Evolutionary conservation across 495 filamentous ascomycete species (phyloP).

Genomic region (Amniculicola lignicola): DNA sequence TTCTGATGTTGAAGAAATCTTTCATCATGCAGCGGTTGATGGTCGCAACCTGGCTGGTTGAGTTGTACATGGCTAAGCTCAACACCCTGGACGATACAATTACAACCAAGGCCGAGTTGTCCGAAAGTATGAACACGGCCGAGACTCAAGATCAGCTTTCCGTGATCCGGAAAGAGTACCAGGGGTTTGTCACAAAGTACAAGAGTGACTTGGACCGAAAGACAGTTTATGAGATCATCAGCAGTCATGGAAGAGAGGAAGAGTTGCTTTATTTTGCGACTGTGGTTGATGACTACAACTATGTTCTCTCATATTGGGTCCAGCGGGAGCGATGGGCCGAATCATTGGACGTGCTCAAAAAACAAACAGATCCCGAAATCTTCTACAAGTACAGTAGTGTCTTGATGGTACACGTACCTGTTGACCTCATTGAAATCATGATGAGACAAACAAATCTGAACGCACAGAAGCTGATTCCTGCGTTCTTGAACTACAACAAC

Average conservation of each 20-base stretch:
- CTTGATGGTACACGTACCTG: constrained; percentile 83
- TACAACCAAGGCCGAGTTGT: constrained; percentile 80
- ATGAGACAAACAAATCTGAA: constrained; percentile 91
- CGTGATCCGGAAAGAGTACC: constrained; percentile 69
- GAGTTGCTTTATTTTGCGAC: constrained; percentile 90
- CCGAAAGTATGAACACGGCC: constrained; percentile 62
- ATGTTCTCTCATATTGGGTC: constrained; percentile 94
- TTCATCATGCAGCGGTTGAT: constrained; percentile 88
- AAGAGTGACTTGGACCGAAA: constrained; percentile 83
- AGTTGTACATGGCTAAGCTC: constrained; percentile 95
- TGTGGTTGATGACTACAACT: constrained; percentile 84
- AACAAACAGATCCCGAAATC: constrained; percentile 84
- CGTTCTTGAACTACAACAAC: constrained; percentile 87
- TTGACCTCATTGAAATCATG: constrained; percentile 84
- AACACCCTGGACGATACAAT: constrained; percentile 94
- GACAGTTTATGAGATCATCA: constrained; percentile 93
- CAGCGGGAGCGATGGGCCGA: constrained; percentile 94
- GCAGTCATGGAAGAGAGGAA: constrained; percentile 88
- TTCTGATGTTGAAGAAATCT: constrained; percentile 76
- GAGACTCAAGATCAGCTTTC: constrained; percentile 72
- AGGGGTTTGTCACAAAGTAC: constrained; percentile 80
- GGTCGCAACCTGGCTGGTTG: constrained; percentile 92
- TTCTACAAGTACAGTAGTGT: constrained; percentile 96
- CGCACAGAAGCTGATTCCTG: constrained; percentile 83
- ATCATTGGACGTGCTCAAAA: constrained; percentile 79